Conservation (phyloP, 768 basidiomycete species). For the Phlegmacium glaucopus region DNA sequence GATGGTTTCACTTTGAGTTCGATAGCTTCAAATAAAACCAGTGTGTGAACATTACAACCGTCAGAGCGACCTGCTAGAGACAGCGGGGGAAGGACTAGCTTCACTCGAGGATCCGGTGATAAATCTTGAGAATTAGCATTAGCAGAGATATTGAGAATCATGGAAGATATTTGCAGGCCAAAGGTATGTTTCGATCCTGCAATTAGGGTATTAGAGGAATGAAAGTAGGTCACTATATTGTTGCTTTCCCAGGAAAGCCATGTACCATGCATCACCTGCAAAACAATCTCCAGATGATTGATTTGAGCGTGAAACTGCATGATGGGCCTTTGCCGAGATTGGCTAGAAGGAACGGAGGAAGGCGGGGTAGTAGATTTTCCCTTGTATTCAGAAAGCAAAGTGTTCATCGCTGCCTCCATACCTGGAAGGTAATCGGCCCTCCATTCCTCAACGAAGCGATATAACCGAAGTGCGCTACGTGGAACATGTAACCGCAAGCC, state of each 20-base stretch:
- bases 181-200: constrained; percentile 42
- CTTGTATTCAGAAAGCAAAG: constrained; percentile 61
- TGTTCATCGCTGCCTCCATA: constrained; percentile 63
- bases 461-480: constrained; percentile 76
- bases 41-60: constrained; percentile 43
- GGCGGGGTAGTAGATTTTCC: constrained; percentile 34
- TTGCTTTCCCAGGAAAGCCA: constrained; percentile 78
- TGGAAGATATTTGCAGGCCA: constrained; percentile 63
- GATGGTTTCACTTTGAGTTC: constrained; percentile 74
- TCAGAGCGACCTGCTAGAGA: constrained; percentile 59
- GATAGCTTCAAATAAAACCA: constrained; percentile 65
- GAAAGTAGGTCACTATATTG: constrained; percentile 44
- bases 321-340: constrained; percentile 22
- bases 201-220: constrained; percentile 31
- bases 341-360: constrained; percentile 27
- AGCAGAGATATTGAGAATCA: constrained; percentile 56
- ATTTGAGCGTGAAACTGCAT: constrained; percentile 55
- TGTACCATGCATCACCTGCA: constrained; percentile 86
- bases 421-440: constrained; percentile 73
- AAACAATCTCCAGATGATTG: constrained; percentile 49
- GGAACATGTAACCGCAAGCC: constrained; percentile 60
- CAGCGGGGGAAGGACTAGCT: constrained; percentile 63
- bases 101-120: constrained; percentile 47
- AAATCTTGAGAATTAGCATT: constrained; percentile 35
- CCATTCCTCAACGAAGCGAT: constrained; percentile 83